phyloP scores from a whole-genome alignment of 164 flowering plant genomes.

The Protea cynaroides region DNA sequence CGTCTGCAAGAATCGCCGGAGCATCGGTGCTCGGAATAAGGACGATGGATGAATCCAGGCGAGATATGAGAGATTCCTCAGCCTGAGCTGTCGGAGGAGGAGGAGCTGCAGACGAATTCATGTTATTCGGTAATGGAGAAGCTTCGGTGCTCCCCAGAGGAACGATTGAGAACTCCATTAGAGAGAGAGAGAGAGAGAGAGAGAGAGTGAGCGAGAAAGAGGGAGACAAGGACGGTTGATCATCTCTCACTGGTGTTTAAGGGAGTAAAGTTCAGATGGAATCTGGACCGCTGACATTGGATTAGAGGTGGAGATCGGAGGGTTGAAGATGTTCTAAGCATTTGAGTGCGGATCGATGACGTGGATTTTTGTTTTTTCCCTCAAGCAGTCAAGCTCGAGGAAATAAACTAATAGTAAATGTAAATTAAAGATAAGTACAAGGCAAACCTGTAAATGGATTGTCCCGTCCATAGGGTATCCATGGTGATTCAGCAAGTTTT shows the following conservation, averaged over 20 bases:
- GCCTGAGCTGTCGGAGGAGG: neutral
- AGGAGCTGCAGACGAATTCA: no score
- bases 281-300: constrained; percentile 5
- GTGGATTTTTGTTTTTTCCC: constrained; percentile 14
- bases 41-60: neutral
- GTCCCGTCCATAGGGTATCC: no score
- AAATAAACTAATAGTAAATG: no score
- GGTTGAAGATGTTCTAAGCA: neutral
- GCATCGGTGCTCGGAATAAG: neutral
- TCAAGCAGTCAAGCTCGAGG: no score
- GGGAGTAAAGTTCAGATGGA: neutral
- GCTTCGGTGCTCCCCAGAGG: neutral
- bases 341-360: constrained; percentile 16
- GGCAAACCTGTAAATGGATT: no score
- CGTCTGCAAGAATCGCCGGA: constrained; percentile 14
- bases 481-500: no score
- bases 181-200: constrained; percentile 12
- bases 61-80: neutral
- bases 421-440: no score
- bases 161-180: constrained; percentile 12
- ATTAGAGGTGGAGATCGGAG: constrained; percentile 7
- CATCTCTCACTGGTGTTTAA: neutral
- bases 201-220: constrained; percentile 3
- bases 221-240: neutral
- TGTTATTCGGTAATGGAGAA: no score